Percentiles rank a stretch among this genome's conserved stretches.
Conservation (phyloP, 73 alveolate species). For the Paraurostyla sp. region DNA sequence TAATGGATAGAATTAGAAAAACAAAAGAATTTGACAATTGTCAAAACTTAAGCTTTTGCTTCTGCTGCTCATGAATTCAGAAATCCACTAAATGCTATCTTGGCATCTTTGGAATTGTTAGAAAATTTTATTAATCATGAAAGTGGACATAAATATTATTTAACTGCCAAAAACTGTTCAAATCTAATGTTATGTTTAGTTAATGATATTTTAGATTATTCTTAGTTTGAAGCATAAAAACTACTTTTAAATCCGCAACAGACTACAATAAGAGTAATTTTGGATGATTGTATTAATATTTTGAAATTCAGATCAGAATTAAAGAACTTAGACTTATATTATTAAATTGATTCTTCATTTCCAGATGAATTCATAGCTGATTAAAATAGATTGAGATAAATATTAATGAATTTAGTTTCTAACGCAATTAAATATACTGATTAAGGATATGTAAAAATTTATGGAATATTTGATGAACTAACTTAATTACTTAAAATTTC, state of each 20-base stretch:
- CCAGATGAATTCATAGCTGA: not conserved
- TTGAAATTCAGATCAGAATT: not conserved
- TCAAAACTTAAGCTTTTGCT: conserved; percentile 8
- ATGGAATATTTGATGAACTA: not conserved
- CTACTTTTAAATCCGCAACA: not conserved
- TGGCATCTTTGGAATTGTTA: not conserved
- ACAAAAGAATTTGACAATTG: not conserved
- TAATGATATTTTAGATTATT: conserved; percentile 59
- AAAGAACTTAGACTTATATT: not conserved
- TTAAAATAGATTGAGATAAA: conserved; percentile 33
- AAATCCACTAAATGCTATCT: conserved; percentile 54
- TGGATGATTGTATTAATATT: not conserved
- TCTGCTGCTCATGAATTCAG: conserved; percentile 63
- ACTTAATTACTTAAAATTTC: not conserved
- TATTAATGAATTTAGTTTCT: conserved; percentile 35
- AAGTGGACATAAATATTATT: not conserved
- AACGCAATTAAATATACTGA: conserved; percentile 46
- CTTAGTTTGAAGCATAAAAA: conserved; percentile 31
- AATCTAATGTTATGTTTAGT: conserved; percentile 41
- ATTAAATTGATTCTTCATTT: not conserved
- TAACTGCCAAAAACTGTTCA: not conserved
- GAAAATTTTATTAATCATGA: not conserved
- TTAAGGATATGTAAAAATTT: not conserved
- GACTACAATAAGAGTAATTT: not conserved
- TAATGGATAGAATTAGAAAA: conserved; percentile 12